Evolutionary conservation across 768 basidiomycete genomes (phyloP), one percentile per base, ranked within the genome.

Genomic region (Candolleomyces efflorescens): DNA sequence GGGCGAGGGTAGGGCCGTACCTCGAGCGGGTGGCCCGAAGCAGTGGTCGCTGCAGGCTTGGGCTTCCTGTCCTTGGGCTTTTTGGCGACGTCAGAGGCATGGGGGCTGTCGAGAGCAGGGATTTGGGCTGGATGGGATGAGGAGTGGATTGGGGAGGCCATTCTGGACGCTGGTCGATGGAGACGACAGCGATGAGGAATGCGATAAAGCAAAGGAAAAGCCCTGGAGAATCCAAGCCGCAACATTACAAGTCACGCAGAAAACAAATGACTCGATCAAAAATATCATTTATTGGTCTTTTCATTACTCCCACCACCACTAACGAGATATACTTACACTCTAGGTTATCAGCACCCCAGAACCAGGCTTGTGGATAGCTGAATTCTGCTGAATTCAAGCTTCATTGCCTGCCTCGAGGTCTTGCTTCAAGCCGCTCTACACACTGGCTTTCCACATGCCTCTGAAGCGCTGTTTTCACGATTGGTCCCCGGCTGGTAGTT

Each of bases 1-100:
- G 17, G 38, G 32, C 24, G n/a, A 12, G 41, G 44, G 9, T 20
- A 37, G 22, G 45, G 47, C 60, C 75, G 54, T 59, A 89, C 89
- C 77, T 90, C 88, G 61, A 90, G 71, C 36, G 88, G 85, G 68
- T 82, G 78, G 46, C 74, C 79, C 37, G 82, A 75, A 9, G 58
- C 62, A 20, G 62, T 64, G 11, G 71, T 67, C 4, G 64, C 66
- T 47, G 64, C 63, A 18, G 38, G 36, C 60, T 81, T 81, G 36
- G 64, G 49, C 62, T 81, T 86, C 78, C 75, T 79, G 55, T 73
- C 81, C 63, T 76, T 77, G 49, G 64, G 55, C 57, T 59, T 64
- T 68, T 67, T 65, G 36, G 60, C 46, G 47, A 55, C 58, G 32
- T 63, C 61, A 43, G 60, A 68, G 23, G 72, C 70, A 56, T 78